These are phyloP conservation scores for Thalassia testudinum DNA, from an alignment of 116 monocot genomes.

Conservation along the genomic window DNA sequence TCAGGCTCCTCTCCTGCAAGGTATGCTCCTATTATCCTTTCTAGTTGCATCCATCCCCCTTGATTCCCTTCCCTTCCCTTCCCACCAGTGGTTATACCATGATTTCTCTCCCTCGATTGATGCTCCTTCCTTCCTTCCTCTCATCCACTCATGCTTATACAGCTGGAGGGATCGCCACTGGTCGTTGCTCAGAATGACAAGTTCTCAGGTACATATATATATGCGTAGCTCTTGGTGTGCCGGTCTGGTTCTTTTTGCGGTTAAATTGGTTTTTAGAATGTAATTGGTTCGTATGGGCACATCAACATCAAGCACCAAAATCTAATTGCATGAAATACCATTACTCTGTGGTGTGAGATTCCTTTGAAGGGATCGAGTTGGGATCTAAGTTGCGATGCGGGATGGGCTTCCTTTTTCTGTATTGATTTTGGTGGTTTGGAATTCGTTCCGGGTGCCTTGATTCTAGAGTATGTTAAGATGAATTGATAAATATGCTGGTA, in stretches of 20 bases:
- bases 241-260: neutral
- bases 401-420: no score
- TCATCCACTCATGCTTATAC: neutral
- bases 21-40: conserved; percentile 12
- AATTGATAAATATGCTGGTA: no score
- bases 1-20: conserved; percentile 85
- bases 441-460: no score
- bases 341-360: no score
- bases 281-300: neutral
- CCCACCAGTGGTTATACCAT: neutral
- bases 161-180: conserved; percentile 84
- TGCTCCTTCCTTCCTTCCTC: neutral
- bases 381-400: no score
- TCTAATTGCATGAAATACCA: neutral
- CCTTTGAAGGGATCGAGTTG: no score
- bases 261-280: no score
- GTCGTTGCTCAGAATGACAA: conserved; percentile 91
- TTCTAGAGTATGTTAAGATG: no score
- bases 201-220: conserved; percentile 76
- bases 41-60: neutral
- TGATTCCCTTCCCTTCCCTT: neutral
- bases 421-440: no score
- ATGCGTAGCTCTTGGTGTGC: neutral
- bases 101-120: neutral
- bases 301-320: neutral